Conservation (phyloP, 495 filamentous ascomycete species). For the Hypomontagnella monticulosa region DNA sequence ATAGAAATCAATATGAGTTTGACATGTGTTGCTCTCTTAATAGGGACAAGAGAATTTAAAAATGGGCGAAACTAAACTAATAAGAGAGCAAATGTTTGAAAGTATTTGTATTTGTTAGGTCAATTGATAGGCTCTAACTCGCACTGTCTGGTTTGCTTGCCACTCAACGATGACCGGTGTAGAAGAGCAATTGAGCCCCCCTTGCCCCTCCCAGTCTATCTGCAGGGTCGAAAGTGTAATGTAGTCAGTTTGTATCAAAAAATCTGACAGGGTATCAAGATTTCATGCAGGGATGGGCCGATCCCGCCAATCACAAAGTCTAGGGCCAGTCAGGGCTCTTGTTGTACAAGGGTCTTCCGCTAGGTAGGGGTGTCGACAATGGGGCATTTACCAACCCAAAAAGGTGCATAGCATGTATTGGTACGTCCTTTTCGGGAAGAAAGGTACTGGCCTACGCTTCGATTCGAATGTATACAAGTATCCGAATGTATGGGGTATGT, state of each 20-base stretch:
- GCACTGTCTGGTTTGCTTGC: slow-evolving; percentile 39
- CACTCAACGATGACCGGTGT: slow-evolving; percentile 29
- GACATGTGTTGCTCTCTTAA: background rate
- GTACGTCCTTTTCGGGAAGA: slow-evolving; percentile 29
- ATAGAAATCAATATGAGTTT: background rate
- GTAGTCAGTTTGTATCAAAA: slow-evolving; percentile 13
- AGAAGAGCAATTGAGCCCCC: background rate
- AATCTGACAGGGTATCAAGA: slow-evolving; percentile 32
- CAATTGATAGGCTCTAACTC: slow-evolving; percentile 2
- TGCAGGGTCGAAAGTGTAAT: slow-evolving; percentile 8
- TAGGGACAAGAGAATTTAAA: background rate
- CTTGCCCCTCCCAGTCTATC: background rate
- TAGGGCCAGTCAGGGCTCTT: slow-evolving; percentile 27
- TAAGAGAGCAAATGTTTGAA: background rate
- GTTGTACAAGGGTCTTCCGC: slow-evolving; percentile 34
- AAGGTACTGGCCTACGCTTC: slow-evolving; percentile 16
- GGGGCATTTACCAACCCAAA: slow-evolving; percentile 29
- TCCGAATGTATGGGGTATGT: background rate
- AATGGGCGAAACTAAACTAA: background rate
- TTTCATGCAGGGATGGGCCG: slow-evolving; percentile 33
- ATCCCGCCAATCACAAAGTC: slow-evolving; percentile 30
- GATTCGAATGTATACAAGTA: slow-evolving; percentile 11
- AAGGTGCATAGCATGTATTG: slow-evolving; percentile 33
- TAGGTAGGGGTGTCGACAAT: slow-evolving; percentile 22
- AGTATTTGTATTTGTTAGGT: too few species aligned